These are phyloP conservation scores for Kockiozyma suomiensis DNA, from an alignment of 805 yeast genomes.

Conservation along the genomic window DNA sequence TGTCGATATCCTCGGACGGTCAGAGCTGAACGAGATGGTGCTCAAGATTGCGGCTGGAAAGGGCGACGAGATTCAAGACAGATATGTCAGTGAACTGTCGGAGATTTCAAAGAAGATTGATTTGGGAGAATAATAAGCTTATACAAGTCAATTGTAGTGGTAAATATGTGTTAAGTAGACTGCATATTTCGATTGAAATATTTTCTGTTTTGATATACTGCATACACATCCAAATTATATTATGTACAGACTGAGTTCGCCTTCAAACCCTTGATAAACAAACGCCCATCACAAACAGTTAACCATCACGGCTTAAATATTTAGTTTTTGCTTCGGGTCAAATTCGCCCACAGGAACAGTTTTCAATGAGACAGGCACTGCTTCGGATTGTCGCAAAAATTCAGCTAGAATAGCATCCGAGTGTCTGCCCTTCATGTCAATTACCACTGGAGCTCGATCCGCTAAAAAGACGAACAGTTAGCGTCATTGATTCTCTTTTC, in stretches of 20 bases:
- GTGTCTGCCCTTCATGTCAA: slow-evolving; percentile 58
- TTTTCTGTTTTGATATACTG: not conserved
- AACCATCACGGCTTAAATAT: not conserved
- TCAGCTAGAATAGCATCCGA: slow-evolving; percentile 59
- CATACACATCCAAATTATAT: not conserved
- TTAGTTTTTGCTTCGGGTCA: slow-evolving; percentile 10
- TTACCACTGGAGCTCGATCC: slow-evolving; percentile 26
- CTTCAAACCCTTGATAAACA: too few species aligned
- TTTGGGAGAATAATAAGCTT: slow-evolving; percentile 39
- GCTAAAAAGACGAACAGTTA: not conserved
- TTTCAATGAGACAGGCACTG: slow-evolving; percentile 1
- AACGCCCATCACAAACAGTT: too few species aligned
- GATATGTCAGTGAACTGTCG: slow-evolving; percentile 59
- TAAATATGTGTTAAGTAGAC: not conserved
- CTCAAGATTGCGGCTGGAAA: slow-evolving; percentile 80
- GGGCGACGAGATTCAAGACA: slow-evolving; percentile 67
- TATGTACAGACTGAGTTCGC: too few species aligned
- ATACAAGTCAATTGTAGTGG: not conserved
- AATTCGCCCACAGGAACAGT: slow-evolving; percentile 14
- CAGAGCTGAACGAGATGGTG: slow-evolving; percentile 85
- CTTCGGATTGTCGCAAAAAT: slow-evolving; percentile 45
- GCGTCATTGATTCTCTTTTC: not conserved
- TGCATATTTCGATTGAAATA: not conserved
- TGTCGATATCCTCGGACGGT: slow-evolving; percentile 92
- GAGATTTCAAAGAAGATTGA: slow-evolving; percentile 63